Evolutionary conservation across 768 basidiomycete genomes (phyloP).

Genomic region (Clathrus columnatus): DNA sequence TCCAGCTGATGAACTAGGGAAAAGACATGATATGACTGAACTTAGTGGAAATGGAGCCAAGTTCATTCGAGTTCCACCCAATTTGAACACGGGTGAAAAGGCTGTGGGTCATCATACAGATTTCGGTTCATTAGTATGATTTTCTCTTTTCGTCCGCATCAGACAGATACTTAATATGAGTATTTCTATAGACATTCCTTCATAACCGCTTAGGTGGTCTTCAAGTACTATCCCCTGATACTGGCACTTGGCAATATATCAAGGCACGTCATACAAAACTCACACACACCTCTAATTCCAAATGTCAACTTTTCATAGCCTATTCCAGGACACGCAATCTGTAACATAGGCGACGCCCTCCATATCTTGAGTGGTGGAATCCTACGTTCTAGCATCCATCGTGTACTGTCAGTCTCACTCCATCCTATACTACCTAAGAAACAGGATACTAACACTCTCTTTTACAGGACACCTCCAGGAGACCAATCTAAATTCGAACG

Average conservation of each 20-base stretch:
- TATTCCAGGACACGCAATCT: slow-evolving; percentile 35
- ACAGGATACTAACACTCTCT: too few species aligned
- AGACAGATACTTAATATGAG: not conserved
- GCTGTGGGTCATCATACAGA: slow-evolving; percentile 62
- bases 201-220: slow-evolving; percentile 38
- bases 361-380: slow-evolving; percentile 38
- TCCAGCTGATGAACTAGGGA: slow-evolving; percentile 36
- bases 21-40: slow-evolving; percentile 36
- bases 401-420: too few species aligned
- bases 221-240: slow-evolving; percentile 34
- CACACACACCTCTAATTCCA: too few species aligned
- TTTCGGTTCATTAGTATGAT: slow-evolving; percentile 58
- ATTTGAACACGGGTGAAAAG: slow-evolving; percentile 20
- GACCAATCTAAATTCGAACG: slow-evolving; percentile 23
- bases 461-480: slow-evolving; percentile 34
- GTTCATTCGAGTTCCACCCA: slow-evolving; percentile 39
- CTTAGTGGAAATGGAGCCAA: slow-evolving; percentile 51
- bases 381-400: slow-evolving; percentile 14
- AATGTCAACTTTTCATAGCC: too few species aligned
- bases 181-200: slow-evolving; percentile 25
- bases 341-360: slow-evolving; percentile 39
- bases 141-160: too few species aligned
- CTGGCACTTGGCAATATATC: slow-evolving; percentile 32
- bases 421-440: too few species aligned
- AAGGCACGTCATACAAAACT: too few species aligned